Conservation (phyloP, 2,329 filamentous ascomycete genomes). For the Reticulascus tulasneorum region DNA sequence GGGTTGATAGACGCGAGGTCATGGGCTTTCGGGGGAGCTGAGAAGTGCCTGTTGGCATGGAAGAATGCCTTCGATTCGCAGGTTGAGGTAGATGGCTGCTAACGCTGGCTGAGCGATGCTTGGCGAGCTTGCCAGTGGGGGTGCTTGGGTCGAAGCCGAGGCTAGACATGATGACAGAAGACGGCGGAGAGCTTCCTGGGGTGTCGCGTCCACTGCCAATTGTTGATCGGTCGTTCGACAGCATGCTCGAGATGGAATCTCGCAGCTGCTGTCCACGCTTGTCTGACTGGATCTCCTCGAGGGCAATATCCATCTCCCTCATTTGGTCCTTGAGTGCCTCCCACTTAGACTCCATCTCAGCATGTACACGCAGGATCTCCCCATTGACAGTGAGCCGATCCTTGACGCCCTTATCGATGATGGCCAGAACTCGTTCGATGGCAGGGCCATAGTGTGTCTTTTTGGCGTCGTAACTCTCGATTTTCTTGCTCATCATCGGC, state of each 20-base stretch:
- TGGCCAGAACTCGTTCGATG: conserved; percentile 83
- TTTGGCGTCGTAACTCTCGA: conserved; percentile 93
- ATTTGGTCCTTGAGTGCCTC: conserved; percentile 72
- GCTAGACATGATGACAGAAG: conserved; percentile 57
- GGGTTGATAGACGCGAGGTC: conserved; percentile 41
- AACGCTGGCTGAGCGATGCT: conserved; percentile 44
- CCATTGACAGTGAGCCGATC: conserved; percentile 96
- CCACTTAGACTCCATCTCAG: conserved; percentile 82
- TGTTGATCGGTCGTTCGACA: conserved; percentile 76
- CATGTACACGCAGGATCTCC: conserved; percentile 82
- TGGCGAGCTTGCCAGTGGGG: conserved; percentile 36
- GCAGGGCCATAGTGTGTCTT: conserved; percentile 91
- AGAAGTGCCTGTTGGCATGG: conserved; percentile 40
- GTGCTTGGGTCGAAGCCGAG: conserved; percentile 47
- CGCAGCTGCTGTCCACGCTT: conserved; percentile 70
- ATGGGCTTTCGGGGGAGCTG: conserved; percentile 37
- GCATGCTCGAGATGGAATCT: conserved; percentile 89
- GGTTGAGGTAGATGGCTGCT: conserved; percentile 44
- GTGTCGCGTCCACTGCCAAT: conserved; percentile 67
- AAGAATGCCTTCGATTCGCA: conserved; percentile 41
- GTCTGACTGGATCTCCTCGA: conserved; percentile 69
- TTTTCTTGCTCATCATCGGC: conserved; percentile 69
- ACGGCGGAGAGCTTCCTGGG: conserved; percentile 63
- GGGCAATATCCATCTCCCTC: conserved; percentile 66
- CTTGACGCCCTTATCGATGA: conserved; percentile 93